phyloP scores from a whole-genome alignment of 352 stramenopile species.

The Peronosclerospora sorghi region DNA sequence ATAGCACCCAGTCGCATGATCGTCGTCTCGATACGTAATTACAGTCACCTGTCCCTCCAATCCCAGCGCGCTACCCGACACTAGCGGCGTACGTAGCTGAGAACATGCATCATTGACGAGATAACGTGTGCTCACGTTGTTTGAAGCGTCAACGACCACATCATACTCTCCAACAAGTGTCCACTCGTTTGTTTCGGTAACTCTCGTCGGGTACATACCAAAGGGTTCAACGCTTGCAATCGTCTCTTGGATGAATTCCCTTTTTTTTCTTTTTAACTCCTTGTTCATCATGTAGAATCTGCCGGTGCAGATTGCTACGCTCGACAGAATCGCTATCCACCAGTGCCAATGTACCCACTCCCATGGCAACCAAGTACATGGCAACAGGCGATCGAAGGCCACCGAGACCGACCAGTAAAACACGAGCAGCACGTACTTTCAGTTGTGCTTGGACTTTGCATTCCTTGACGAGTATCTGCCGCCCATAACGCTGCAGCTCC shows the following conservation, averaged over 20 bases:
- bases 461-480: constrained; percentile 90
- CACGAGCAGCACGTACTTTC: constrained; percentile 55
- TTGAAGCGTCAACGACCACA: constrained; percentile 91
- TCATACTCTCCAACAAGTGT: constrained; percentile 71
- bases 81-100: constrained; percentile 63
- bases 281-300: constrained; percentile 89
- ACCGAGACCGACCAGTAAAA: constrained; percentile 90
- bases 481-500: constrained; percentile 84
- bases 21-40: constrained; percentile 72
- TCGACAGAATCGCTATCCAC: constrained; percentile 96
- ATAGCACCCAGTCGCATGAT: constrained; percentile 79
- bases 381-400: constrained; percentile 92
- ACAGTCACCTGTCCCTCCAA: constrained; percentile 95
- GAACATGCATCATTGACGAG: constrained; percentile 93
- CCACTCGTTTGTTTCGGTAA: constrained; percentile 75
- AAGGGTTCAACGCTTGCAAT: constrained; percentile 68
- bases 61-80: constrained; percentile 92
- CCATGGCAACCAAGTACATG: constrained; percentile 92
- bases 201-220: constrained; percentile 43
- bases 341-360: constrained; percentile 87
- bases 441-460: constrained; percentile 85
- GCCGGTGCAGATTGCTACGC: constrained; percentile 93
- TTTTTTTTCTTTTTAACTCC: constrained; percentile 80
- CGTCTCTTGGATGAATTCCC: constrained; percentile 70
- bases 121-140: constrained; percentile 94